Evolutionary conservation across 768 basidiomycete genomes (phyloP).

Genomic region (Suillus bovinus): DNA sequence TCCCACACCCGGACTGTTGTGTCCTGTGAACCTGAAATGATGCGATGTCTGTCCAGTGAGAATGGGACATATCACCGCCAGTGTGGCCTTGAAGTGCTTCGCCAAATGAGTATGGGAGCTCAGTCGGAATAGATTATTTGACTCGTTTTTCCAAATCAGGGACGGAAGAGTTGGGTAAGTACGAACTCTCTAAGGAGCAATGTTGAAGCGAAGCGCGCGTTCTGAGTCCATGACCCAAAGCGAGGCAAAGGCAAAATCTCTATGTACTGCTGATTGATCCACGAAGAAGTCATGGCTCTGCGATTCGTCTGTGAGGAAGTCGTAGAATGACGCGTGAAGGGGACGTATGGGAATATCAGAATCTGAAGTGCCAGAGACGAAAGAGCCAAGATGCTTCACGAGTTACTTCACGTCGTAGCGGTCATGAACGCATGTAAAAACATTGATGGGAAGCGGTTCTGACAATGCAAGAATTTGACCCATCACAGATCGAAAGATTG

Average conservation of each 20-base stretch:
- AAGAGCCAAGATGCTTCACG: slow-evolving; percentile 2
- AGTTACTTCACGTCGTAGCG: neutral
- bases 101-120: slow-evolving; percentile 33
- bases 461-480: neutral
- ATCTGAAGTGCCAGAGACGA: neutral
- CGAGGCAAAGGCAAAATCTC: slow-evolving; percentile 18
- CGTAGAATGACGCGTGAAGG: too few species aligned
- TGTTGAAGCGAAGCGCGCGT: slow-evolving; percentile 16
- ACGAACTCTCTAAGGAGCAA: slow-evolving; percentile 23
- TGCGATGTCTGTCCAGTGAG: too few species aligned
- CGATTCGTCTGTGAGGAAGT: too few species aligned
- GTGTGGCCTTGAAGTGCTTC: too few species aligned
- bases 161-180: too few species aligned
- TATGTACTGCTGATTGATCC: neutral
- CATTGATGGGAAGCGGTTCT: slow-evolving; percentile 7
- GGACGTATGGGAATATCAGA: slow-evolving; percentile 8
- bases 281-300: slow-evolving; percentile 16
- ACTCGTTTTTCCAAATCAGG: too few species aligned
- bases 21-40: too few species aligned
- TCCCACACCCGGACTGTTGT: too few species aligned
- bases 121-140: slow-evolving; percentile 23
- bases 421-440: slow-evolving; percentile 2
- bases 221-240: slow-evolving; percentile 30
- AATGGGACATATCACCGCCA: too few species aligned
- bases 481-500: slow-evolving; percentile 5